Conservation (phyloP, 805 yeast species). For the Naumovozyma dairenensis region DNA sequence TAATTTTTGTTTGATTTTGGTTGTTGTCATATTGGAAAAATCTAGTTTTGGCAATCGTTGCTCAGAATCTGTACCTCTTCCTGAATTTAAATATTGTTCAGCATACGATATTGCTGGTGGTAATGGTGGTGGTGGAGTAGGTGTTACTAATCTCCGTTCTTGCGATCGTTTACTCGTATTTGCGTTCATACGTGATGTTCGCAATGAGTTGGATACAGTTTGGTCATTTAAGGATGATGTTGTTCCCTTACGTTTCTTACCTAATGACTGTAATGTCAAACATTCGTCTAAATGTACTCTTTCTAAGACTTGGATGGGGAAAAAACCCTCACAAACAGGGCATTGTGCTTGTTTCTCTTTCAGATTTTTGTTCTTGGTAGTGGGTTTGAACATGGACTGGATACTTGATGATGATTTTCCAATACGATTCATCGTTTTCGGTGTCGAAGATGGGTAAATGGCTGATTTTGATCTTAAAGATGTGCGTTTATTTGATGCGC, state of each 20-base stretch:
- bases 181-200: not conserved
- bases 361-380: conserved; percentile 2
- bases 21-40: conserved; percentile 45
- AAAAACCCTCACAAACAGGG: conserved; percentile 52
- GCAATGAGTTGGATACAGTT: not conserved
- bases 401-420: conserved; percentile 6
- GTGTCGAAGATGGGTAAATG: no score
- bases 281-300: conserved; percentile 55
- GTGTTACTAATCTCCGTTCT: no score
- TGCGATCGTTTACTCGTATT: not conserved
- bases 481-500: no score
- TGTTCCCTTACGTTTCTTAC: conserved; percentile 1
- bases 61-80: conserved; percentile 28
- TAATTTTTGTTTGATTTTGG: conserved; percentile 54
- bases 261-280: conserved; percentile 25
- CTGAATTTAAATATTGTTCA: conserved; percentile 25
- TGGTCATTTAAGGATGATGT: not conserved
- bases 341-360: conserved; percentile 38
- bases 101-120: conserved; percentile 9
- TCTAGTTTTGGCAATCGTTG: conserved; percentile 54
- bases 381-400: conserved; percentile 8
- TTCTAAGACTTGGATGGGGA: conserved; percentile 49
- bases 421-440: no score
- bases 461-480: no score
- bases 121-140: not conserved